Conservation (phyloP, 768 basidiomycete species). For the Mycena polygramma region DNA sequence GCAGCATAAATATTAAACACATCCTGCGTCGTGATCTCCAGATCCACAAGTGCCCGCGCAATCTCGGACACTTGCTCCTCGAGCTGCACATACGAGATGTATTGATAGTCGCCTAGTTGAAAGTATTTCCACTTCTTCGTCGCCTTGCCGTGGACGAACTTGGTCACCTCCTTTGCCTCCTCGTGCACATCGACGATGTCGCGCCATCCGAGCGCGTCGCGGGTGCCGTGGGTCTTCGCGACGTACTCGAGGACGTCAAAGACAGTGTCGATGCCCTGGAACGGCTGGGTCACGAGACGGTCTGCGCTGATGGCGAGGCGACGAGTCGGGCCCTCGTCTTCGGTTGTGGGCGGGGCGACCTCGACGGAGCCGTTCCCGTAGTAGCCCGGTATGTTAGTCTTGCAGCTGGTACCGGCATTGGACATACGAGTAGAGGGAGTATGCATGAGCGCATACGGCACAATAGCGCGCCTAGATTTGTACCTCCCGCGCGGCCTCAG, state of each 20-base stretch:
- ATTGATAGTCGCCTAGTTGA: conserved; percentile 91
- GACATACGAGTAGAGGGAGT: background rate
- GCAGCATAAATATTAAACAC: conserved; percentile 93
- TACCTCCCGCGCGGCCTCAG: too few relatives aligned
- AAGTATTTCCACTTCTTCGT: conserved; percentile 98
- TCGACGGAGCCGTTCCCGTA: conserved; percentile 77
- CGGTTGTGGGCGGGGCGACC: conserved; percentile 54
- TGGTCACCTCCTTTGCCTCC: conserved; percentile 92
- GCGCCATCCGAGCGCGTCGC: conserved; percentile 85
- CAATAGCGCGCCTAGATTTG: too few relatives aligned
- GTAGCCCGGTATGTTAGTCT: conserved; percentile 59
- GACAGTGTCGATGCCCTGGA: conserved; percentile 84
- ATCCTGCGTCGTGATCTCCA: conserved; percentile 76
- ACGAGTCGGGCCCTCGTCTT: conserved; percentile 70
- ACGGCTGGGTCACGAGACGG: conserved; percentile 71
- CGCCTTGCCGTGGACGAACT: conserved; percentile 85
- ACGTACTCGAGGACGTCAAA: conserved; percentile 84
- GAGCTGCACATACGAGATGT: conserved; percentile 79
- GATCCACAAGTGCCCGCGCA: conserved; percentile 77
- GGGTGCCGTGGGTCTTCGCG: conserved; percentile 79
- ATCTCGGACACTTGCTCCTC: conserved; percentile 73
- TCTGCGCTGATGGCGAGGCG: conserved; percentile 70
- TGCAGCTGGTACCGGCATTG: background rate
- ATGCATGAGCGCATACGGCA: too few relatives aligned
- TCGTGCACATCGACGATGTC: conserved; percentile 78